phyloP scores from a whole-genome alignment of 2,329 filamentous ascomycete genomes.

The Cercospora beticola region DNA sequence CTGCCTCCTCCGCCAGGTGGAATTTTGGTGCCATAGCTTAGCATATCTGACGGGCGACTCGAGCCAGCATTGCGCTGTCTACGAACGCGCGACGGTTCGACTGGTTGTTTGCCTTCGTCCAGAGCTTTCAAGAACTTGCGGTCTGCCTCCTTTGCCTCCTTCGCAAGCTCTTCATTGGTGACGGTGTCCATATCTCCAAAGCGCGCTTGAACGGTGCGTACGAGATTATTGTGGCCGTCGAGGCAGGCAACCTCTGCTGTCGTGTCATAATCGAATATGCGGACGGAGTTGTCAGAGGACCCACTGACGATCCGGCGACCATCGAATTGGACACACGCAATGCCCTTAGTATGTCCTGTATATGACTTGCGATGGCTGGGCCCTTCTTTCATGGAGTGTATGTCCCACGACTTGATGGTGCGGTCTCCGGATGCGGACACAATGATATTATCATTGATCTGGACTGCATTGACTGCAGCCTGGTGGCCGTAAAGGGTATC shows the following conservation, averaged over 20 bases:
- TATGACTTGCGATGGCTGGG: slow-evolving; percentile 55
- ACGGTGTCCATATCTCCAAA: slow-evolving; percentile 81
- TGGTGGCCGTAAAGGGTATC: slow-evolving; percentile 79
- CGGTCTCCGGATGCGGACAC: slow-evolving; percentile 95
- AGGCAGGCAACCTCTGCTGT: slow-evolving; percentile 88
- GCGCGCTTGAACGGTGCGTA: slow-evolving; percentile 90
- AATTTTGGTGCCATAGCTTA: slow-evolving; percentile 78
- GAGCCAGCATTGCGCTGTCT: slow-evolving; percentile 65
- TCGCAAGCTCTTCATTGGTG: slow-evolving; percentile 70
- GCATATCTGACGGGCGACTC: slow-evolving; percentile 70
- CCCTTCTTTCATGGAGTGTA: slow-evolving; percentile 65
- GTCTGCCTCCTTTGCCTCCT: slow-evolving; percentile 72
- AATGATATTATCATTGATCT: slow-evolving; percentile 80
- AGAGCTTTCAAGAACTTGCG: slow-evolving; percentile 65
- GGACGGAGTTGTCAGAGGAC: slow-evolving; percentile 92
- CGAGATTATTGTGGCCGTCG: slow-evolving; percentile 76
- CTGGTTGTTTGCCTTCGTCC: slow-evolving; percentile 45
- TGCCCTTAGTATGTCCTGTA: slow-evolving; percentile 87
- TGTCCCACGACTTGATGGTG: slow-evolving; percentile 91
- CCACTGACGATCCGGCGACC: slow-evolving; percentile 90
- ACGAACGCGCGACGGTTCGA: slow-evolving; percentile 37
- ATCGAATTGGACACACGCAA: slow-evolving; percentile 96
- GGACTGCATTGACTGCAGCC: slow-evolving; percentile 94
- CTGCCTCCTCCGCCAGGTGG: slow-evolving; percentile 89
- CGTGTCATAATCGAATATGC: slow-evolving; percentile 85